Evolutionary conservation across 2,329 filamentous ascomycete genomes (phyloP), one percentile per base, ranked within the genome.

Genomic region (Trichoderma sp.): DNA sequence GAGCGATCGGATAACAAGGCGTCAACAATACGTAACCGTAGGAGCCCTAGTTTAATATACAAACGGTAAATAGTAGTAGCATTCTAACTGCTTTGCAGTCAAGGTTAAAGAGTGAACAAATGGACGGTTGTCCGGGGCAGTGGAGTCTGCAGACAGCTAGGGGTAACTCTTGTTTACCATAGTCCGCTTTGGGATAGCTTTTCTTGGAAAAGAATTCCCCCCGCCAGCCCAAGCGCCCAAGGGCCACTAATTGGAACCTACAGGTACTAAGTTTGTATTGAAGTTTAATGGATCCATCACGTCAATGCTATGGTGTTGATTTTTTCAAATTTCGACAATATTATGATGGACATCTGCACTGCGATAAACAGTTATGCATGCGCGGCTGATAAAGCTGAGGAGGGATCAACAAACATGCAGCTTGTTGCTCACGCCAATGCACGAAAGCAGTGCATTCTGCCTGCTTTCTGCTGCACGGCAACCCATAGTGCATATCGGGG

Each of bases 151-250:
- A 73, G 74, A 71, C 73, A 78, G 79, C 78, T 80, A 76, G 78
- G 79, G 79, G 73, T 76, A 79, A 76, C 70, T 81, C 61, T 82
- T 83, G 82, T 82, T 83, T 82, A 82, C 80, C 28, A 28, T 28
- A 28, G 76, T 77, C 80, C 81, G 76, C 74, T 79, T 80, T 79
- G 74, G 80, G 80, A 81, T 76, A 79, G 78, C 80, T 71, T 30
- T 30, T 28, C 28, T 28, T 28, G 28, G 28, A 28, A 28, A 28
- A 28, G 28, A 28, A 28, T 28, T 28, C 28, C 28, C 28, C 28
- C 28, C 28, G 28, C 28, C 28, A 28, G 28, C 28, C 28, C 28
- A 28, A 28, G 28, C 28, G 28, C 28, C 28, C 28, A 28, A 28
- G 55, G n/a, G 9, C 57, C 57, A 30, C 57, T 59, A 59, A 20